Conservation (phyloP, 192 early-diverging fungal species). For the Coemansia guatemalensis region DNA sequence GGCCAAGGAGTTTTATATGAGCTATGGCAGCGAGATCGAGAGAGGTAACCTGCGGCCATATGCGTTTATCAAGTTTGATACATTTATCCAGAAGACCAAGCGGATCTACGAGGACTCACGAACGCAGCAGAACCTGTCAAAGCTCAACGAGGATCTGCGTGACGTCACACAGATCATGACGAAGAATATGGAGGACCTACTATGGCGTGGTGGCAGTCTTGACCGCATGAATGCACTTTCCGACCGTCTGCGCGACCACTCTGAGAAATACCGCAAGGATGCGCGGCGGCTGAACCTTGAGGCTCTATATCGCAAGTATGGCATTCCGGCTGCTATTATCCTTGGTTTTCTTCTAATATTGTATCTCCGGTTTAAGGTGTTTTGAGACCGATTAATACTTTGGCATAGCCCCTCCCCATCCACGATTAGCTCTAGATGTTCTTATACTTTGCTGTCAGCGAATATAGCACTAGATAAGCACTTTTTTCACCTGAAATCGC, state of each 20-base stretch:
- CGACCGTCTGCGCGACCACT: conserved; percentile 63
- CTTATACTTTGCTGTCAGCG: not conserved
- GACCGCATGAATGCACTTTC: conserved; percentile 74
- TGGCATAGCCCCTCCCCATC: not conserved
- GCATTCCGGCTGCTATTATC: conserved; percentile 78
- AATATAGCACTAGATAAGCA: not conserved
- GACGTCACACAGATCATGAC: conserved; percentile 99
- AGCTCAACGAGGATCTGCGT: conserved; percentile 92
- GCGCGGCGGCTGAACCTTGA: conserved; percentile 86
- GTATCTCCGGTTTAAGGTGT: conserved; percentile 59
- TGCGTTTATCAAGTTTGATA: conserved; percentile 98
- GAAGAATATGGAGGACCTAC: conserved; percentile 94
- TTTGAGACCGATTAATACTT: conserved; percentile 9
- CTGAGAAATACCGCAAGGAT: conserved; percentile 85
- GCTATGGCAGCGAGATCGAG: conserved; percentile 89
- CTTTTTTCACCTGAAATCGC: not conserved
- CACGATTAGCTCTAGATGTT: not conserved
- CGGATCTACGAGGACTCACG: conserved; percentile 94
- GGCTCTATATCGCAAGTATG: conserved; percentile 93
- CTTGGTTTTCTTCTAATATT: conserved; percentile 80
- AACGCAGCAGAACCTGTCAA: conserved; percentile 87
- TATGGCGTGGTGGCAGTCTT: conserved; percentile 85
- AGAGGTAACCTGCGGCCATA: conserved; percentile 85
- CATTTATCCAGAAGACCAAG: conserved; percentile 98
- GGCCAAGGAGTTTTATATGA: conserved; percentile 88